phyloP scores from a whole-genome alignment of 176 grass and related monocot genomes.

The Puccinellia tenuiflora region DNA sequence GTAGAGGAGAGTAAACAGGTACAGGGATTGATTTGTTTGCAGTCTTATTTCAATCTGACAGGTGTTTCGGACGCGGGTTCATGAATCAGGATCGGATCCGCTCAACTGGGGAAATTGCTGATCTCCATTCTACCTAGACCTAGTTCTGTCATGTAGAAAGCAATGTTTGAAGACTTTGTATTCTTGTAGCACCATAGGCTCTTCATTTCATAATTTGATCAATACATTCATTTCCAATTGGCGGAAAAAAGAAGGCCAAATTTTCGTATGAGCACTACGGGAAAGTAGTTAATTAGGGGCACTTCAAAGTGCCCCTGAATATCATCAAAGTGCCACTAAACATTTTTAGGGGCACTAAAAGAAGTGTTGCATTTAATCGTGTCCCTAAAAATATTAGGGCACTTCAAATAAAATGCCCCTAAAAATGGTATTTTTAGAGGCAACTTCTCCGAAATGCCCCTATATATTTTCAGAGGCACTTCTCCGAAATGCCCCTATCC shows the following conservation, averaged over 20 bases:
- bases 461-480: no score
- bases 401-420: no score
- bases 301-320: no score
- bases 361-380: no score
- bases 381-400: no score
- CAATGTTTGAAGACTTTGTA: not conserved
- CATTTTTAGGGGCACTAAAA: no score
- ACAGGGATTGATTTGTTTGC: not conserved
- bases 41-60: not conserved
- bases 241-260: not conserved
- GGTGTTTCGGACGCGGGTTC: not conserved
- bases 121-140: not conserved
- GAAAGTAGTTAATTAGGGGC: no score
- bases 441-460: no score
- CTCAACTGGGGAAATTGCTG: not conserved
- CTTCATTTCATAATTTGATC: not conserved
- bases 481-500: no score
- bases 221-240: not conserved
- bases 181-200: not conserved
- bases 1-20: not conserved
- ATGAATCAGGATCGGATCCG: not conserved
- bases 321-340: no score
- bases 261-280: no score
- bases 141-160: not conserved
- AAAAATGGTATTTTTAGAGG: no score